Base-by-base conservation (phyloP, 2,329 filamentous ascomycete species). In the Mariannaea sp. region DNA sequence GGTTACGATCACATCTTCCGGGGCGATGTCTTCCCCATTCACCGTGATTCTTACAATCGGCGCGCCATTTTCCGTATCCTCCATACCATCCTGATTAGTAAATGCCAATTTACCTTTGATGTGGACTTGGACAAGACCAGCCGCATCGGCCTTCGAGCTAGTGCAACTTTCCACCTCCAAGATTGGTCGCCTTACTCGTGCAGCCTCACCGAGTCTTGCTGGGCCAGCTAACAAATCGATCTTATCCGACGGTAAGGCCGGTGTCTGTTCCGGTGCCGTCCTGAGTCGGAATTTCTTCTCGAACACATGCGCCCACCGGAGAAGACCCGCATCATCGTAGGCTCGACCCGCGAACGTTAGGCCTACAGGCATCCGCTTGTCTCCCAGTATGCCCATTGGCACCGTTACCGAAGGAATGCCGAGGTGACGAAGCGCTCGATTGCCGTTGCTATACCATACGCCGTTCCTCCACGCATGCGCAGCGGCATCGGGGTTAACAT, bases 261-360 rank as follows among this genome's bases (percentile, higher is more conserved):
- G 55, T 3, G 58, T 58, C 19, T 51, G 38, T n/a, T 19, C 27
- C 14, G 56, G 58, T 24, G 8, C 5, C 5, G 22, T 24, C 22
- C 22, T 24, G 22, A 24, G 22, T 24, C 22, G 22, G 8, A 8
- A 57, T 26, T 43, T 30, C 41, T 48, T 54, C 41, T 57, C 58
- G 26, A 53, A 59, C 6, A 49, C 58, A 29, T 53, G 44, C 13
- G 58, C 56, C 38, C 38, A 50, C 10, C 26, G 17, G 3, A 55
- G 16, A 7, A 55, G 33, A 14, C 27, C 46, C 8, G 20, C 16
- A 19, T 55, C 52, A 6, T 50, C 46, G n/a, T 55, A 55, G 17
- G 46, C 40, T 10, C 40, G 32, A 4, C 32, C 17, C 4, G 26
- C 42, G 27, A 53, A 49, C 6, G 50, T 53, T 10, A 53, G 39